phyloP scores from a whole-genome alignment of 2,329 filamentous ascomycete genomes.

The Rosellinia necatrix region DNA sequence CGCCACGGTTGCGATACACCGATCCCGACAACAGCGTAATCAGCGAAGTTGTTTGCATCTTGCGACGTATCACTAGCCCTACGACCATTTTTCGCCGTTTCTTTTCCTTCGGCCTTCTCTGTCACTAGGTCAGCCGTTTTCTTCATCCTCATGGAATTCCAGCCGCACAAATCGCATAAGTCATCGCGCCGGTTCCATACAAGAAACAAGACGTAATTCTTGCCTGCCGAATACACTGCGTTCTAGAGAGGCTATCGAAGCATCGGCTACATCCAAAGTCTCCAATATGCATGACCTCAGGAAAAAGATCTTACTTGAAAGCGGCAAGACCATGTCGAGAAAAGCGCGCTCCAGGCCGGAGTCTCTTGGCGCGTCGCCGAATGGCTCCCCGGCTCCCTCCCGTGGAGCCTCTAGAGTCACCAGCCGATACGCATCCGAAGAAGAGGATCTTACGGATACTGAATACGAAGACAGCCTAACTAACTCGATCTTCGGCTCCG shows the following conservation, averaged over 20 bases:
- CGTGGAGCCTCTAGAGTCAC: conserved; percentile 62
- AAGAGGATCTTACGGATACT: conserved; percentile 62
- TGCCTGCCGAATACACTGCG: neutral
- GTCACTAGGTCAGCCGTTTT: neutral
- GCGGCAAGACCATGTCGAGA: conserved; percentile 72
- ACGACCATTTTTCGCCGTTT: neutral
- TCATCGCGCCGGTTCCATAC: conserved; percentile 33
- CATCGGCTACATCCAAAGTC: neutral
- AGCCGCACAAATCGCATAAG: conserved; percentile 28
- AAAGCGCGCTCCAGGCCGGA: conserved; percentile 66
- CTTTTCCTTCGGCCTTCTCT: neutral
- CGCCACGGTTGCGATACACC: conserved; percentile 6
- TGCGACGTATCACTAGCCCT: neutral
- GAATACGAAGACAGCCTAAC: conserved; percentile 56
- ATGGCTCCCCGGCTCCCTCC: conserved; percentile 60
- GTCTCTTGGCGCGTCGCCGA: conserved; percentile 61
- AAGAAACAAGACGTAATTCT: conserved; percentile 37
- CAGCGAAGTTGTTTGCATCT: neutral
- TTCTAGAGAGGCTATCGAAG: neutral
- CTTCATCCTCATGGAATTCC: conserved; percentile 39
- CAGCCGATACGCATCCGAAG: conserved; percentile 68
- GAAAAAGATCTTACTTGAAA: conserved; percentile 71
- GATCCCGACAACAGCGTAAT: conserved; percentile 2
- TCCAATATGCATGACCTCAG: conserved; percentile 64
- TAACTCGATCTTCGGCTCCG: conserved; percentile 59